Base-by-base conservation (phyloP, 176 grass and related monocot species). In the Olyra latifolia region DNA sequence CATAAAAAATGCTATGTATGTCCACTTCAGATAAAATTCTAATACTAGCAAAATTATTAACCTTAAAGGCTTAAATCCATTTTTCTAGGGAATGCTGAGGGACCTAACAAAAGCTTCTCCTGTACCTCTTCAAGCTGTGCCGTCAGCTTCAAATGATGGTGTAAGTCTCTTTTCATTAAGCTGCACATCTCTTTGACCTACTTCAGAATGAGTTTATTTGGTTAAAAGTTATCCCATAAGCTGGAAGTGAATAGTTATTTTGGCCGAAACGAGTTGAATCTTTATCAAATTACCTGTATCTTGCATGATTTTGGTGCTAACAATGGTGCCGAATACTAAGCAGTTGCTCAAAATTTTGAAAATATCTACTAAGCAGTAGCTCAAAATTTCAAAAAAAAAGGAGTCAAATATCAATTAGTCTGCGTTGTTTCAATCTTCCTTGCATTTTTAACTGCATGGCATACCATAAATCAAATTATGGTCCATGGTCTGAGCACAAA, bases 91-190 rank as follows among this genome's bases (percentile, higher is more conserved):
- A 47, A 79, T 86, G 79, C 58, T 99, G 90, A 91, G 87, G 84
- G 96, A 99, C 82, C 76, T 99, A 44, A 82, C 96, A 16, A 99
- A 99, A 88, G 48, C 77, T 82, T 30, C 90, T 73, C 58, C 84
- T 29, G 8, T 75, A 48, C 35, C 77, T 41, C 79, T 81, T 53
- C 96, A 99, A 82, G 77, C 0, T 59, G n/a, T 80, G 20, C 67
- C 22, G 56, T 74, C 84, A 32, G 85, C 72, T 81, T 78, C 84
- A 77, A 88, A 87, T 47, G 91, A 79, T 85, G 67, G 71, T 84
- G 96, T 99, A 93, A 88, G 96, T 87, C 42, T 41, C 46, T 83
- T 71, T 19, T 15, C 44, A 42, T 24, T 77, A 77, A 49, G 52
- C 29, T 80, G 68, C 19, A 56, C 10, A 49, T 69, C 17, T 91